Percentiles rank a stretch among this genome's conserved stretches.
phyloP scores from a whole-genome alignment of 495 filamentous ascomycete genomes.

The Penicillium flavigenum region DNA sequence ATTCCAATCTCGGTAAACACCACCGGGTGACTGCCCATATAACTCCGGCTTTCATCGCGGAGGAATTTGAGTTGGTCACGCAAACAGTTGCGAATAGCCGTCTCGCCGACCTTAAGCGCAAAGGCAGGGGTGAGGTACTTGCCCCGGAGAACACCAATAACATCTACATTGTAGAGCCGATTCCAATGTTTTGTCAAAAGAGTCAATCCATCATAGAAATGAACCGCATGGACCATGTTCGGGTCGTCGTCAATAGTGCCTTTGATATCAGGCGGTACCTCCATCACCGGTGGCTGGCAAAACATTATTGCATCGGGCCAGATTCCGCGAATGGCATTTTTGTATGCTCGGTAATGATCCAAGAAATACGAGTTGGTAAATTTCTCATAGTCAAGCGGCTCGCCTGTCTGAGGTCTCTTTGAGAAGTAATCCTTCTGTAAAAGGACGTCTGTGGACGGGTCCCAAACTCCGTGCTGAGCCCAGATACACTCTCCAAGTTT shows the following conservation, averaged over 20 bases:
- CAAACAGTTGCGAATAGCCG: conserved; percentile 93
- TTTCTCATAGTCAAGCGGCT: conserved; percentile 70
- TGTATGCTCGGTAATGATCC: conserved; percentile 75
- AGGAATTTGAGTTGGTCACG: conserved; percentile 88
- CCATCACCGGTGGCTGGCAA: conserved; percentile 87
- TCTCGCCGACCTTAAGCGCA: conserved; percentile 89
- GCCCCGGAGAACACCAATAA: conserved; percentile 86
- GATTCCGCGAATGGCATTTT: conserved; percentile 66
- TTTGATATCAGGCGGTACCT: conserved; percentile 85
- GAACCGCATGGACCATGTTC: conserved; percentile 86
- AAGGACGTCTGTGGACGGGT: conserved; percentile 72
- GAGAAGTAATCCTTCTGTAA: conserved; percentile 86
- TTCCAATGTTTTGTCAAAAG: conserved; percentile 99
- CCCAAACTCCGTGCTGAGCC: conserved; percentile 97
- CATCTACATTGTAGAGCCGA: conserved; percentile 92
- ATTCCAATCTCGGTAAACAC: conserved; percentile 95
- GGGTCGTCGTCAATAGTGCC: conserved; percentile 85
- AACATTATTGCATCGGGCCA: conserved; percentile 84
- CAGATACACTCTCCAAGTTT: conserved; percentile 90
- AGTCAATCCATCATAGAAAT: conserved; percentile 96
- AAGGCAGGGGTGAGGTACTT: conserved; percentile 85
- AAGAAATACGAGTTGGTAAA: conserved; percentile 92
- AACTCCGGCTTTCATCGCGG: conserved; percentile 80
- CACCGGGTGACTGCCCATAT: conserved; percentile 88
- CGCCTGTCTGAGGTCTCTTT: conserved; percentile 66